A percentile compares a stretch with the other conserved stretches of the same genome.
phyloP scores from a whole-genome alignment of 768 basidiomycete species.

The Leccinum truebloodii region DNA sequence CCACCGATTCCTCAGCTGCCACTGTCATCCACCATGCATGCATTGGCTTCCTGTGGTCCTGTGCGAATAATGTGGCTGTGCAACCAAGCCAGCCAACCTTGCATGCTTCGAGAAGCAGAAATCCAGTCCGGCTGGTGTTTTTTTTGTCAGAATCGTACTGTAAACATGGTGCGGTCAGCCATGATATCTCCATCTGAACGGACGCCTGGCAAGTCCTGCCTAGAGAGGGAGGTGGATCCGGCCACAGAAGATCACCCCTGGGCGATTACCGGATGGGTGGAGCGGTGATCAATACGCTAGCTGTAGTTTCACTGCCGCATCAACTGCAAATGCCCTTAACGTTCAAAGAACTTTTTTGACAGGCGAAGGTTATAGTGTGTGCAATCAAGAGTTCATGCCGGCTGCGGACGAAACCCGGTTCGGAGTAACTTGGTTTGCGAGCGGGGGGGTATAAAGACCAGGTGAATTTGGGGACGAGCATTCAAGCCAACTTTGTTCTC shows the following conservation, averaged over 20 bases:
- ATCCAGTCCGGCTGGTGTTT: background rate
- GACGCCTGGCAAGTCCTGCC: background rate
- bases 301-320: too few species aligned
- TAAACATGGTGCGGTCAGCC: background rate
- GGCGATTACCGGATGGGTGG: too few species aligned
- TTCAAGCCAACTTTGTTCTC: background rate
- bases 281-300: too few species aligned
- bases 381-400: background rate
- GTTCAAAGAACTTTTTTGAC: background rate
- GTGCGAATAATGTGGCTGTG: background rate
- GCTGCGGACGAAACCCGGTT: background rate
- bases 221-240: background rate
- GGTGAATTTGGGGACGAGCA: too few species aligned
- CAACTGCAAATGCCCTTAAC: too few species aligned
- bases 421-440: background rate
- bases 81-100: background rate
- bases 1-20: background rate
- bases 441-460: conserved; percentile 10
- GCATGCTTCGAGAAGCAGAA: background rate
- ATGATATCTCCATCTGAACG: background rate
- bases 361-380: background rate
- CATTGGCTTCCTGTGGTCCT: conserved; percentile 4
- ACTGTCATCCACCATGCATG: background rate
- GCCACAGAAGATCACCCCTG: background rate
- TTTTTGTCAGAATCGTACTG: background rate